Conservation (phyloP, 2,329 filamentous ascomycete genomes). For the Cercospora sp. region DNA sequence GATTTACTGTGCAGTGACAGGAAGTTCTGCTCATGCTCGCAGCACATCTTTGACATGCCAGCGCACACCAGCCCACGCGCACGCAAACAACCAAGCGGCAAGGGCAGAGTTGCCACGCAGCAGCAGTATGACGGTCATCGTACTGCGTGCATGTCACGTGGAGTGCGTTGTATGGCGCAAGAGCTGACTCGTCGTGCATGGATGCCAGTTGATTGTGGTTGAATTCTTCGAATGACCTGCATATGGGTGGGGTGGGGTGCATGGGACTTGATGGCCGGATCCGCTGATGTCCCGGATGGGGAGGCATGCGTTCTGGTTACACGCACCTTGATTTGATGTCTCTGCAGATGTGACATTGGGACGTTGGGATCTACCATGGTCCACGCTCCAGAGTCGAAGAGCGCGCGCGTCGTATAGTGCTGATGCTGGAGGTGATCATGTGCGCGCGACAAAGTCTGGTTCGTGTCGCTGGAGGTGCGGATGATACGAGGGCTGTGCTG, state of each 20-base stretch:
- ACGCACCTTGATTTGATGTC: not conserved
- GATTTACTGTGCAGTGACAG: conserved; percentile 6
- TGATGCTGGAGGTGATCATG: not conserved
- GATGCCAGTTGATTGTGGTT: not conserved
- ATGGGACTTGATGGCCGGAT: not conserved
- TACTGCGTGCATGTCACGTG: conserved; percentile 6
- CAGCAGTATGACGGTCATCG: conserved; percentile 5
- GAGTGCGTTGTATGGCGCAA: not conserved
- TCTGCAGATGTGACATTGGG: not conserved
- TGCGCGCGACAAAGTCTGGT: not conserved
- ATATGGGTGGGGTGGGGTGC: not conserved
- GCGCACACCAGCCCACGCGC: not conserved
- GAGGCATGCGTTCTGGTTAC: not conserved
- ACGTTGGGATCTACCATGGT: not conserved
- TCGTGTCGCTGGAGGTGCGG: not conserved
- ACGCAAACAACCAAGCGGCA: not conserved
- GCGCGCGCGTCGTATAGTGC: not conserved
- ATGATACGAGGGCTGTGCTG: not conserved
- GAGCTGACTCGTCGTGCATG: conserved; percentile 10
- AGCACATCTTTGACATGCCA: conserved; percentile 2
- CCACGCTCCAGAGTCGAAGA: not conserved
- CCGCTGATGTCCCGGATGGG: conserved; percentile 1
- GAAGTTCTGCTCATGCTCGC: conserved; percentile 1
- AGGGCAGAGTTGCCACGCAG: conserved; percentile 1
- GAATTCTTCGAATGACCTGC: not conserved